phyloP scores from a whole-genome alignment of 2,329 filamentous ascomycete genomes.

The Colletotrichum acutatum region DNA sequence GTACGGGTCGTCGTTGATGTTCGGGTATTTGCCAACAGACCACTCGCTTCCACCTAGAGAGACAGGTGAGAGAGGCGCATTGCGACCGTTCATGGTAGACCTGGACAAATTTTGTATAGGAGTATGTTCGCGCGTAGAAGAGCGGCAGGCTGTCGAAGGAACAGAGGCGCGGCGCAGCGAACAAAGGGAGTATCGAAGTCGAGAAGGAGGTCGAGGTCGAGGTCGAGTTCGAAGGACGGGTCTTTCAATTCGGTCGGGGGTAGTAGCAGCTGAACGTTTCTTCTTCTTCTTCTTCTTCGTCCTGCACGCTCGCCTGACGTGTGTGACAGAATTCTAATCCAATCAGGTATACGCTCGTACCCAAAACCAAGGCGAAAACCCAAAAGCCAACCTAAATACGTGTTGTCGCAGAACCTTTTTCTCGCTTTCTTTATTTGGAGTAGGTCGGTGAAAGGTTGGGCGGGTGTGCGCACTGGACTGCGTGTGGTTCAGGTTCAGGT shows the following conservation, averaged over 20 bases:
- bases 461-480: constrained; percentile 1
- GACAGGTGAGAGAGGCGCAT: constrained; percentile 83
- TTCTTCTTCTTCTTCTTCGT: background rate
- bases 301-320: background rate
- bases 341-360: constrained; percentile 28
- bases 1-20: constrained; percentile 63
- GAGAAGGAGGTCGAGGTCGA: constrained; percentile 8
- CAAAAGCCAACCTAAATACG: constrained; percentile 28
- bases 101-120: constrained; percentile 10
- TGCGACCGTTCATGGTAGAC: constrained; percentile 74
- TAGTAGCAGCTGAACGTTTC: constrained; percentile 10
- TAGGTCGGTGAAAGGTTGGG: background rate
- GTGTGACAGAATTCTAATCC: constrained; percentile 12
- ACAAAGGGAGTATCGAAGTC: constrained; percentile 30
- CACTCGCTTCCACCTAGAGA: constrained; percentile 88
- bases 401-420: constrained; percentile 27
- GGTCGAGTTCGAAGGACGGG: background rate
- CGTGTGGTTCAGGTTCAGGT: background rate
- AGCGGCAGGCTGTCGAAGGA: constrained; percentile 38
- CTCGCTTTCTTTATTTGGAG: background rate
- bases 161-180: constrained; percentile 22
- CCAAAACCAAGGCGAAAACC: constrained; percentile 21
- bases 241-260: constrained; percentile 16
- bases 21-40: constrained; percentile 77
- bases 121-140: constrained; percentile 18